phyloP scores from a whole-genome alignment of 1,284 basidiomycete species.

The Meira nashicola region DNA sequence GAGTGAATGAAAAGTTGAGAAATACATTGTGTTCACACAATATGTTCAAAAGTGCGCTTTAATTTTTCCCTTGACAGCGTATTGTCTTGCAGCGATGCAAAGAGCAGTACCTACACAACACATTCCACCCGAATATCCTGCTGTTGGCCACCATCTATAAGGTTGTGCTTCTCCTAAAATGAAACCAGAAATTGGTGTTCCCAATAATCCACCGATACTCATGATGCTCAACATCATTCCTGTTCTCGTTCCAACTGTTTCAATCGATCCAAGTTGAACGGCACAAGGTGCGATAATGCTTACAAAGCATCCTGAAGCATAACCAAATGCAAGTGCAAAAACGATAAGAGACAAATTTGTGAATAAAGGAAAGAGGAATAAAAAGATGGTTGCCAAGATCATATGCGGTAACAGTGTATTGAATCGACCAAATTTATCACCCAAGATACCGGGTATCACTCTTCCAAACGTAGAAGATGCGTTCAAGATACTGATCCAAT shows the following conservation, averaged over 20 bases:
- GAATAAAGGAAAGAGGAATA: conserved; percentile 25
- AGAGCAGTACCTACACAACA: not conserved
- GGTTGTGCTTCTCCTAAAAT: conserved; percentile 15
- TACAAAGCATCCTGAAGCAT: conserved; percentile 42
- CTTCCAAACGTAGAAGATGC: conserved; percentile 31
- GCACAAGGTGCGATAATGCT: conserved; percentile 43
- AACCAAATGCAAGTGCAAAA: conserved; percentile 37
- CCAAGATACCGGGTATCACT: conserved; percentile 39
- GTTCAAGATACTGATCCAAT: conserved; percentile 17
- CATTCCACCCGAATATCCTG: conserved; percentile 9
- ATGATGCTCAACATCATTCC: conserved; percentile 40
- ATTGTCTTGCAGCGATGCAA: not conserved
- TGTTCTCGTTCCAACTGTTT: conserved; percentile 41
- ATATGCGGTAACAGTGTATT: conserved; percentile 42
- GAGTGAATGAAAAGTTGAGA: not conserved
- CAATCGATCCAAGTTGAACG: conserved; percentile 45
- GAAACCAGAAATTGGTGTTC: conserved; percentile 31
- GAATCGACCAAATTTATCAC: conserved; percentile 37
- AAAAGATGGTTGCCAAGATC: conserved; percentile 22
- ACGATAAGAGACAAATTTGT: conserved; percentile 21
- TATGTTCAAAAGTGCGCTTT: not conserved
- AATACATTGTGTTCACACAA: not conserved
- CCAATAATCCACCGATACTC: conserved; percentile 36
- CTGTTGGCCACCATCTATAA: conserved; percentile 14
- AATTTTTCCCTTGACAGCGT: not conserved